Evolutionary conservation across 1,139 yeast genomes (phyloP).

Genomic region (Saccharomyces uvarum): DNA sequence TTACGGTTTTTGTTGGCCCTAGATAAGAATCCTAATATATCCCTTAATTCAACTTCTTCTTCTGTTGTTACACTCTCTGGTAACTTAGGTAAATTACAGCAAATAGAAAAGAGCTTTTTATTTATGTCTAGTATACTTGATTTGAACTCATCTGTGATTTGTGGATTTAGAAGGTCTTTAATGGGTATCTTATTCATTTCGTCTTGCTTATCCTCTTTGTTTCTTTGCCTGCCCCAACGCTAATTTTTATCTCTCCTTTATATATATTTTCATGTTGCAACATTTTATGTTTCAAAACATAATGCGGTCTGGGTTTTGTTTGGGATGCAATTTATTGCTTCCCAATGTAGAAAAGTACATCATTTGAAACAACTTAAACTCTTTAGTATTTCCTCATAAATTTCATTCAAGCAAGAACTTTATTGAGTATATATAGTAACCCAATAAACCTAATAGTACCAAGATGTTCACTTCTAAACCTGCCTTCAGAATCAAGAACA

Average conservation of each 20-base stretch:
- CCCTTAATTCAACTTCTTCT: conserved; percentile 1
- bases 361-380: neutral
- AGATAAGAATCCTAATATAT: conserved; percentile 1
- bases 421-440: neutral
- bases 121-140: neutral
- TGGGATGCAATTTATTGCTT: conserved; percentile 1
- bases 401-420: neutral
- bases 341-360: conserved; percentile 1
- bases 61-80: conserved; percentile 1
- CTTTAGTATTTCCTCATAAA: neutral
- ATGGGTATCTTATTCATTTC: conserved; percentile 11
- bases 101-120: conserved; percentile 1
- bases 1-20: conserved; percentile 1
- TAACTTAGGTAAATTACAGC: conserved; percentile 1
- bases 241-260: neutral
- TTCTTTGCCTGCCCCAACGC: neutral
- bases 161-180: conserved; percentile 8
- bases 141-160: conserved; percentile 1
- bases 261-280: neutral
- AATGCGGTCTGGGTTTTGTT: neutral
- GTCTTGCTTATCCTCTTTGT: neutral
- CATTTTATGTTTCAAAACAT: neutral
- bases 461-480: neutral
- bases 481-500: neutral
- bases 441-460: neutral